These are phyloP conservation scores for Trypanosoma theileri DNA, from an alignment of 208 protist species.

Conservation along the genomic window DNA sequence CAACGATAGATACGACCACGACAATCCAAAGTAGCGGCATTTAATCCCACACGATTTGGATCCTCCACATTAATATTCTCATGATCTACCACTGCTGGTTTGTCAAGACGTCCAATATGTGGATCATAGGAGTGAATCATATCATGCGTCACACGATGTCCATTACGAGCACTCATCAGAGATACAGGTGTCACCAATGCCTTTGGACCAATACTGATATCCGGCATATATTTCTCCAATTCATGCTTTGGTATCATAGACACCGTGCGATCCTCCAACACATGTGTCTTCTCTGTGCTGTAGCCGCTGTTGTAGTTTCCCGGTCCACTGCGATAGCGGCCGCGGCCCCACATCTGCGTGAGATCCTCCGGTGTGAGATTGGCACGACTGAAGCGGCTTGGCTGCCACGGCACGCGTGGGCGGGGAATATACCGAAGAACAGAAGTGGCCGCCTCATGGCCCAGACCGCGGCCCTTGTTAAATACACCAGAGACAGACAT, in stretches of 20 bases:
- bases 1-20: constrained; percentile 88
- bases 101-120: constrained; percentile 74
- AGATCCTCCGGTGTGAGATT: constrained; percentile 82
- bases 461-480: constrained; percentile 56
- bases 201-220: constrained; percentile 84
- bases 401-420: constrained; percentile 87
- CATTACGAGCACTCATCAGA: constrained; percentile 86
- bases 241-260: constrained; percentile 88
- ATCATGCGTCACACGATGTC: constrained; percentile 91
- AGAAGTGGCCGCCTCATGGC: constrained; percentile 57
- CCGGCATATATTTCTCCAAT: constrained; percentile 90
- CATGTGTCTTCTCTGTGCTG: constrained; percentile 79
- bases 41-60: constrained; percentile 84
- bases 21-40: constrained; percentile 87
- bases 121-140: constrained; percentile 90
- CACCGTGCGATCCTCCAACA: constrained; percentile 77
- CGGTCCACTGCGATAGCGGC: constrained; percentile 76
- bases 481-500: constrained; percentile 88
- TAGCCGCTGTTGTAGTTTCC: constrained; percentile 92
- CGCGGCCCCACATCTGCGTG: constrained; percentile 64
- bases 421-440: constrained; percentile 86
- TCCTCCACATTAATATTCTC: constrained; percentile 85
- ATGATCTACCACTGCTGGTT: constrained; percentile 82
- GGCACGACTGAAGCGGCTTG: constrained; percentile 80
- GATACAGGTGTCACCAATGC: constrained; percentile 89